Percentiles rank a stretch among this genome's conserved stretches.
phyloP scores from a whole-genome alignment of 441 rosid genomes.

The Adansonia gregorii region DNA sequence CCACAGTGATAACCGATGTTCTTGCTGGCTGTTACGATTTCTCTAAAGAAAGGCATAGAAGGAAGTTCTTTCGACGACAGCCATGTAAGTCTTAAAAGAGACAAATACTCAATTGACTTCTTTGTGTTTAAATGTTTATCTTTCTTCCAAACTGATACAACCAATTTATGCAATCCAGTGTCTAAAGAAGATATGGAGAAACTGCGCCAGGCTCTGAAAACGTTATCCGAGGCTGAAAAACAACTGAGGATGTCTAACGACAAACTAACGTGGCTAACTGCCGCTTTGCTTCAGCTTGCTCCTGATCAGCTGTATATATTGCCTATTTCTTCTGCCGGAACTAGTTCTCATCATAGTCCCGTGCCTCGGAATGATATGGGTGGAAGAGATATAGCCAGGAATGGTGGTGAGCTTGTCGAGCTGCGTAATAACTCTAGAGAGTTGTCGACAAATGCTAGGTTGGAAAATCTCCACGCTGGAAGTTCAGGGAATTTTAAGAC shows the following conservation, averaged over 20 bases:
- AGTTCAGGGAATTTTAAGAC: conserved; percentile 43
- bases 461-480: conserved; percentile 43
- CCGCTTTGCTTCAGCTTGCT: conserved; percentile 96
- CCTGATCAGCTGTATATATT: conserved; percentile 89
- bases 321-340: conserved; percentile 74
- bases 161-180: conserved; percentile 53
- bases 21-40: conserved; percentile 93
- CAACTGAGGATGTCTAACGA: conserved; percentile 87
- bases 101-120: neutral
- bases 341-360: conserved; percentile 76
- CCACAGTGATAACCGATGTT: conserved; percentile 94
- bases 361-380: conserved; percentile 38
- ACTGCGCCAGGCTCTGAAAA: conserved; percentile 92
- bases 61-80: conserved; percentile 81
- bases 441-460: conserved; percentile 41
- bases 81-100: conserved; percentile 66
- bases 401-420: conserved; percentile 38
- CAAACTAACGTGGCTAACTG: conserved; percentile 95
- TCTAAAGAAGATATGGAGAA: conserved; percentile 97
- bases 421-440: conserved; percentile 39
- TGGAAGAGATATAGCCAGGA: conserved; percentile 44
- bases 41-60: conserved; percentile 66
- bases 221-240: conserved; percentile 96
- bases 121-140: conserved; percentile 12
- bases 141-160: conserved; percentile 18